Conservation (phyloP, 306 rosid genomes). For the Gillenia trifoliata region DNA sequence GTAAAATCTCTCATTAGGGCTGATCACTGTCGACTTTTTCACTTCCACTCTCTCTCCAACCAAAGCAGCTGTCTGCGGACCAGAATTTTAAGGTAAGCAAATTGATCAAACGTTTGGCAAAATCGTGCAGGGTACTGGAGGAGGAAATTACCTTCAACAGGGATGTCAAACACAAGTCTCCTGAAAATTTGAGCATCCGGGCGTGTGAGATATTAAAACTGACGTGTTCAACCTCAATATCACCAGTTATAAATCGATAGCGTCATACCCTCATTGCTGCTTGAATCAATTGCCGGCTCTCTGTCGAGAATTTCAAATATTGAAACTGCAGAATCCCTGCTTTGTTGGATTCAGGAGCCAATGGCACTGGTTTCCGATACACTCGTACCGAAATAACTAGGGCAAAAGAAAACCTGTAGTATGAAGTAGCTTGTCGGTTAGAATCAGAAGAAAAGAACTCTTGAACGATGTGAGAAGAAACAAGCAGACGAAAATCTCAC, state of each 20-base stretch:
- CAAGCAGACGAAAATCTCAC: too few species aligned
- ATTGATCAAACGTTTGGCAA: background rate
- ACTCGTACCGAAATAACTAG: too few species aligned
- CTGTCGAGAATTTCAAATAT: slow-evolving; percentile 71
- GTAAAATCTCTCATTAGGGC: slow-evolving; percentile 74
- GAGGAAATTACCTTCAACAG: slow-evolving; percentile 64
- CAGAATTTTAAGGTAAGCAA: background rate
- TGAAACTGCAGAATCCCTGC: slow-evolving; percentile 72
- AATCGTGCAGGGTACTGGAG: background rate
- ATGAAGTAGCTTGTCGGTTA: too few species aligned
- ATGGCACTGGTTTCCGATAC: too few species aligned
- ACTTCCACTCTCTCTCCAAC: slow-evolving; percentile 95
- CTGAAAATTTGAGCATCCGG: slow-evolving; percentile 67
- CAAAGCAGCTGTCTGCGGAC: slow-evolving; percentile 81
- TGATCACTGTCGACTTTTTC: slow-evolving; percentile 87
- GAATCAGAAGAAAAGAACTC: too few species aligned
- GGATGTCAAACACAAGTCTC: slow-evolving; percentile 56
- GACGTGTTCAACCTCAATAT: too few species aligned
- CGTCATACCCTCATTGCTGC: slow-evolving; percentile 48
- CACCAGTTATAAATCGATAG: slow-evolving; percentile 26
- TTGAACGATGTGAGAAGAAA: too few species aligned
- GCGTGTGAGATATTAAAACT: slow-evolving; percentile 75
- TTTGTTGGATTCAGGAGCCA: too few species aligned
- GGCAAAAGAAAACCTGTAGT: too few species aligned
- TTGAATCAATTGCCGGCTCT: slow-evolving; percentile 59